Evolutionary conservation across 768 basidiomycete species (phyloP).

Genomic region (Termitomyces sp.): DNA sequence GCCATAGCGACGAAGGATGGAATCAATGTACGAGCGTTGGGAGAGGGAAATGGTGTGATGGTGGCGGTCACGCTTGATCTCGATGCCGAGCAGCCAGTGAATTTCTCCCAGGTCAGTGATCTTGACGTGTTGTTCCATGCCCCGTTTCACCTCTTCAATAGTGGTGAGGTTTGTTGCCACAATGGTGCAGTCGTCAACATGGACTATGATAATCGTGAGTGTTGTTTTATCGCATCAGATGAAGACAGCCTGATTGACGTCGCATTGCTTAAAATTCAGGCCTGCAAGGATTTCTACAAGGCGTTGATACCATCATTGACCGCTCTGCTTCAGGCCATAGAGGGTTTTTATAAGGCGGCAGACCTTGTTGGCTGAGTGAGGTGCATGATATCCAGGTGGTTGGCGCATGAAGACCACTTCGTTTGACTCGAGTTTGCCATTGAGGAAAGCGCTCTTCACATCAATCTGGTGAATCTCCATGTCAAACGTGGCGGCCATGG

Average conservation of each 20-base stretch:
- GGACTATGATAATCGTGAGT: conserved; percentile 17
- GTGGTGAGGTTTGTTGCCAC: conserved; percentile 5
- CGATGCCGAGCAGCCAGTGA: conserved; percentile 15
- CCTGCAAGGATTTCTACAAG: conserved; percentile 14
- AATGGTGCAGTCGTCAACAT: conserved; percentile 19
- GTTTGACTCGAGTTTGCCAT: conserved; percentile 23
- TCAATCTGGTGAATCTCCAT: background rate
- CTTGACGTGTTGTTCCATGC: conserved; percentile 5
- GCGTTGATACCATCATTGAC: conserved; percentile 19
- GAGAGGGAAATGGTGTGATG: conserved; percentile 4
- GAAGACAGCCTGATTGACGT: background rate
- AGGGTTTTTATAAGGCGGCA: conserved; percentile 22
- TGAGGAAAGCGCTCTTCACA: background rate
- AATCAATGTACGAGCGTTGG: conserved; percentile 19
- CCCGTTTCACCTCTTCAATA: conserved; percentile 16
- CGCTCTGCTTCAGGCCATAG: conserved; percentile 24
- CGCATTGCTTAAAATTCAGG: conserved; percentile 11
- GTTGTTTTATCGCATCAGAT: conserved; percentile 10
- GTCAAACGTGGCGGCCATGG: background rate
- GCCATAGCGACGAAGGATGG: too few relatives aligned
- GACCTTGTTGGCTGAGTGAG: conserved; percentile 7
- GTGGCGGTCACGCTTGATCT: conserved; percentile 14
- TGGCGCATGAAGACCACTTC: conserved; percentile 42
- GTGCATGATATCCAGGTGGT: conserved; percentile 27
- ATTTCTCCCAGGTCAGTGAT: too few relatives aligned